Evolutionary conservation across 2,329 filamentous ascomycete genomes (phyloP).

Genomic region (Diplocarpon mali): DNA sequence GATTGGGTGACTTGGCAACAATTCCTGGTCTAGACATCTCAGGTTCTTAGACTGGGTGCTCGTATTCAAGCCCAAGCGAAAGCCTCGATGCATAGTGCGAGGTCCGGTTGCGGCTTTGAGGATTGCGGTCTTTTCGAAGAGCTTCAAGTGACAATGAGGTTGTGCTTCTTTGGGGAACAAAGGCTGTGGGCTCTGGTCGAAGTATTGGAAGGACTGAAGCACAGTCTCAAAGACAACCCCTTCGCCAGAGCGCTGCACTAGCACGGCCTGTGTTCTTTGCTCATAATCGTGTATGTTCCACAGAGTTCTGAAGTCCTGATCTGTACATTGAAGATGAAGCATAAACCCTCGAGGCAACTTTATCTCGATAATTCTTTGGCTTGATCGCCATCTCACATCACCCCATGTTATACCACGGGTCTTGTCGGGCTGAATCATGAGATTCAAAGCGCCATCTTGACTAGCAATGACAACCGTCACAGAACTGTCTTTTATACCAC

Average conservation of each 20-base stretch:
- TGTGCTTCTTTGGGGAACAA: slow-evolving; percentile 69
- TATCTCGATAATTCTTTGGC: slow-evolving; percentile 53
- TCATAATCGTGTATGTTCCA: slow-evolving; percentile 83
- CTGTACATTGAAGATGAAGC: slow-evolving; percentile 57
- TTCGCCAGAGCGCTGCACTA: slow-evolving; percentile 62
- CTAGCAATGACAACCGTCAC: slow-evolving; percentile 67
- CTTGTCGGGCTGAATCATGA: slow-evolving; percentile 59
- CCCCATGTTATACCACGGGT: slow-evolving; percentile 66
- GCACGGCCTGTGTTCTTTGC: slow-evolving; percentile 59
- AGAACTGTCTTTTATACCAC: slow-evolving; percentile 56
- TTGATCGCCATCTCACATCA: slow-evolving; percentile 68
- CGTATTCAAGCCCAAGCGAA: slow-evolving; percentile 67
- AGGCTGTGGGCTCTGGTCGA: slow-evolving; percentile 59
- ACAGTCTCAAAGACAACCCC: slow-evolving; percentile 55
- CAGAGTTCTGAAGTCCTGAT: slow-evolving; percentile 67
- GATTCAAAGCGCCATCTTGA: slow-evolving; percentile 66
- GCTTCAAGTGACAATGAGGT: slow-evolving; percentile 55
- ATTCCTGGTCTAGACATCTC: slow-evolving; percentile 61
- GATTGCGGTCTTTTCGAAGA: slow-evolving; percentile 63
- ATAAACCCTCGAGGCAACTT: slow-evolving; percentile 66
- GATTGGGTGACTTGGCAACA: slow-evolving; percentile 55
- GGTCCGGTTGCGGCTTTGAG: slow-evolving; percentile 63
- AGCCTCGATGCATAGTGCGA: slow-evolving; percentile 66
- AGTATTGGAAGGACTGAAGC: slow-evolving; percentile 68
- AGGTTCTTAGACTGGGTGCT: slow-evolving; percentile 67